phyloP scores from a whole-genome alignment of 2,329 filamentous ascomycete genomes.

The Alternaria sp. region DNA sequence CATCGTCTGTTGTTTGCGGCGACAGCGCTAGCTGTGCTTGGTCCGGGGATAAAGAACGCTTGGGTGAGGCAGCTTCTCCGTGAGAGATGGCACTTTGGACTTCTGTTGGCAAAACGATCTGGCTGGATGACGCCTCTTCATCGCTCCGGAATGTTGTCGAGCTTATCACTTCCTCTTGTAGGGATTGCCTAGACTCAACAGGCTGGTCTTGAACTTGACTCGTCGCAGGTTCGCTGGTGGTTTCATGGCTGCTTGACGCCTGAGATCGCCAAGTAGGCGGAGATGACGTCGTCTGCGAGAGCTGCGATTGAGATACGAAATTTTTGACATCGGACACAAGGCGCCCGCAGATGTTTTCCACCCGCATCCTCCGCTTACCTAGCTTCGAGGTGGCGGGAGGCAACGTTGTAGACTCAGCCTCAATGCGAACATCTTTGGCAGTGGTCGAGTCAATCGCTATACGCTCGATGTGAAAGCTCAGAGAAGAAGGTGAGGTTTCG shows the following conservation, averaged over 20 bases:
- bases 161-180: conserved; percentile 1
- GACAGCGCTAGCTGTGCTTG: conserved; percentile 29
- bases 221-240: conserved; percentile 23
- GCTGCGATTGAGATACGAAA: conserved; percentile 65
- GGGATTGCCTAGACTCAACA: neutral
- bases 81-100: conserved; percentile 1
- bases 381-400: conserved; percentile 55
- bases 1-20: conserved; percentile 45
- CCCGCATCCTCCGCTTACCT: conserved; percentile 68
- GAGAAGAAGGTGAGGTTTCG: conserved; percentile 62
- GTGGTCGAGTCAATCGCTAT: conserved; percentile 70
- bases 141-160: neutral
- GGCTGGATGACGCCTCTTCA: neutral
- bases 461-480: conserved; percentile 69
- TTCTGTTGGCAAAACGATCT: conserved; percentile 1
- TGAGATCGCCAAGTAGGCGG: conserved; percentile 60
- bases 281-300: conserved; percentile 65
- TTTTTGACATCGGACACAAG: conserved; percentile 72
- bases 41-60: conserved; percentile 8
- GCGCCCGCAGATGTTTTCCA: conserved; percentile 69
- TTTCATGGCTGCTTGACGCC: conserved; percentile 24
- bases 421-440: conserved; percentile 30
- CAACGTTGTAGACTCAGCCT: conserved; percentile 22
- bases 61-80: neutral
- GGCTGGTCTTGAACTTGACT: conserved; percentile 12